A percentile compares a stretch with the other conserved stretches of the same genome.
Evolutionary conservation across 2,329 filamentous ascomycete species (phyloP).

Genomic region (Tolypocladium tundrense): DNA sequence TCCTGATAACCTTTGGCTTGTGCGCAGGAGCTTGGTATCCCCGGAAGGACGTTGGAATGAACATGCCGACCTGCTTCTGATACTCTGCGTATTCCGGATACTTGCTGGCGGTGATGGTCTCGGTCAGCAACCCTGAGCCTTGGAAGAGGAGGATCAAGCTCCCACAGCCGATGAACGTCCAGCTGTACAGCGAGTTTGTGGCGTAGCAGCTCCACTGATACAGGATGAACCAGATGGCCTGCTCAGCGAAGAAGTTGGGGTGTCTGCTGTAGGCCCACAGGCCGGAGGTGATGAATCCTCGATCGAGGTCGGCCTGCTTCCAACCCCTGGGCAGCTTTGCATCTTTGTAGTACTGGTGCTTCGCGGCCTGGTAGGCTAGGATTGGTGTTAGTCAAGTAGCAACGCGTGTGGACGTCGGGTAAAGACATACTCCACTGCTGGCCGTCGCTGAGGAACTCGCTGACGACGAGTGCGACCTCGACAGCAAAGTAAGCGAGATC

Average conservation of each 20-base stretch:
- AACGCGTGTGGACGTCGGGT: background rate
- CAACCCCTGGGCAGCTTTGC: conserved; percentile 59
- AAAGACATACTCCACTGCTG: conserved; percentile 68
- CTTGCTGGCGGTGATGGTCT: conserved; percentile 68
- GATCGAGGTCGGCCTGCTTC: conserved; percentile 67
- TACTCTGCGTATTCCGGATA: conserved; percentile 85
- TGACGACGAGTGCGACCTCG: conserved; percentile 40
- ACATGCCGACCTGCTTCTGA: conserved; percentile 71
- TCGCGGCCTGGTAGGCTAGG: conserved; percentile 69
- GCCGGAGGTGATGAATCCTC: conserved; percentile 77
- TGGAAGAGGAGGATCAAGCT: conserved; percentile 76
- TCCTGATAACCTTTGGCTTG: conserved; percentile 36
- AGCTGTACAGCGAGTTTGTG: conserved; percentile 63
- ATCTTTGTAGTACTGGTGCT: conserved; percentile 61
- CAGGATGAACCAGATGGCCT: conserved; percentile 76
- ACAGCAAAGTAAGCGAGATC: conserved; percentile 39
- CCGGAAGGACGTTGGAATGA: conserved; percentile 52
- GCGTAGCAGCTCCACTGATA: conserved; percentile 82
- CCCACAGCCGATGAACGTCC: conserved; percentile 62
- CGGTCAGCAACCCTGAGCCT: conserved; percentile 79
- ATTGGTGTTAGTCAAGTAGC: background rate
- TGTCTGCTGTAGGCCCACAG: conserved; percentile 85
- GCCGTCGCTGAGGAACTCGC: conserved; percentile 77
- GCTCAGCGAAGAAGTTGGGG: conserved; percentile 91
- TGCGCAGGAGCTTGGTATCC: conserved; percentile 30